phyloP scores from a whole-genome alignment of 2,329 filamentous ascomycete species.

The Gaeumannomyces sp. region DNA sequence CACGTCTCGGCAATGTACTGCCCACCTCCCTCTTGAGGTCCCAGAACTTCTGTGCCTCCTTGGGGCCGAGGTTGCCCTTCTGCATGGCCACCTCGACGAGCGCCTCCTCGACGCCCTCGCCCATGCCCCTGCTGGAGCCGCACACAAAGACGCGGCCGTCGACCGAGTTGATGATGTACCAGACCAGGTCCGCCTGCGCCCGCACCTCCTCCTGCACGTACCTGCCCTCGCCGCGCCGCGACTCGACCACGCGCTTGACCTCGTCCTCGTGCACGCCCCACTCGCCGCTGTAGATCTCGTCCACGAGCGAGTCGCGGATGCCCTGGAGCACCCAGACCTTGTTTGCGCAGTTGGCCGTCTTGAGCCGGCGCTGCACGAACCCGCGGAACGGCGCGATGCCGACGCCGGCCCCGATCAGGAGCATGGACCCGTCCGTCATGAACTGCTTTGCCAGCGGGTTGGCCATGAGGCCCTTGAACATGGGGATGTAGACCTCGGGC shows the following conservation, averaged over 20 bases:
- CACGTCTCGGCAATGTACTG: constrained; percentile 90
- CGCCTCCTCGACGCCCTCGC: constrained; percentile 86
- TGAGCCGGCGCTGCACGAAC: constrained; percentile 89
- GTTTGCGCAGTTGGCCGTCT: constrained; percentile 93
- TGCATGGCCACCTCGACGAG: constrained; percentile 86
- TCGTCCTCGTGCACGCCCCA: constrained; percentile 90
- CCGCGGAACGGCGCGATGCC: constrained; percentile 96
- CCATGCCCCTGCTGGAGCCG: constrained; percentile 93
- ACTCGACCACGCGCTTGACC: constrained; percentile 76
- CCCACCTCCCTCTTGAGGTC: constrained; percentile 78
- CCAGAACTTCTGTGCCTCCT: constrained; percentile 87
- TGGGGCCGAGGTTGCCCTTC: constrained; percentile 78
- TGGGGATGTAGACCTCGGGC: constrained; percentile 71
- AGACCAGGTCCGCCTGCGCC: constrained; percentile 90
- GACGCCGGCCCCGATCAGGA: constrained; percentile 92
- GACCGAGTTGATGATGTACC: constrained; percentile 95
- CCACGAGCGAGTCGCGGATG: constrained; percentile 85
- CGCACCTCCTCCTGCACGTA: constrained; percentile 96
- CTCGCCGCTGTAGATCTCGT: constrained; percentile 94
- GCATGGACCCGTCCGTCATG: constrained; percentile 90
- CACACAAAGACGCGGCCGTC: constrained; percentile 96
- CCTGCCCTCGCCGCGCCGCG: constrained; percentile 67
- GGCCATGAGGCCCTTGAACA: constrained; percentile 98
- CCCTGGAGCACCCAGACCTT: constrained; percentile 97
- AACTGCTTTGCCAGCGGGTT: constrained; percentile 93